Conservation (phyloP, 257 asterid genomes). For the Nicotiana obtusifolia region DNA sequence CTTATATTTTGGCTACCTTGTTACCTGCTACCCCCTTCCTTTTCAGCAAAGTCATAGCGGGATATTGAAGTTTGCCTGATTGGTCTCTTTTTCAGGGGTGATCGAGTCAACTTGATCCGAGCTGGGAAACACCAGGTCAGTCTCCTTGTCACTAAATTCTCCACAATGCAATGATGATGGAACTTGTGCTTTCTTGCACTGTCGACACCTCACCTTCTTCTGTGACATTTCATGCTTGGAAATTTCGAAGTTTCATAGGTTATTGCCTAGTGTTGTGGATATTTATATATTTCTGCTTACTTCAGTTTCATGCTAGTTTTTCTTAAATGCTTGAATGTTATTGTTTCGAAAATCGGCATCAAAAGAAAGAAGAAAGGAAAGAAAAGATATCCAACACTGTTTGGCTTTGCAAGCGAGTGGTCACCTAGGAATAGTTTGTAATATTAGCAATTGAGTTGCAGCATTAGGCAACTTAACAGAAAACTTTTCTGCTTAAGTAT, state of each 20-base stretch:
- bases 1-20: constrained; percentile 16
- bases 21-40: constrained; percentile 5
- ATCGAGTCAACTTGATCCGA: constrained; percentile 75
- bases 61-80: constrained; percentile 9
- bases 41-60: neutral
- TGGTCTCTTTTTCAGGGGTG: constrained; percentile 51
- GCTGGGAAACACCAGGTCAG: constrained; percentile 98
- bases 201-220: neutral
- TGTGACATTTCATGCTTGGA: neutral
- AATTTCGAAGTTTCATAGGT: neutral
- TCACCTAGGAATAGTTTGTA: neutral
- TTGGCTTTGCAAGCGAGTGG: neutral
- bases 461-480: neutral
- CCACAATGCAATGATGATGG: neutral
- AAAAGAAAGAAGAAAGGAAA: neutral
- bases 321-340: neutral
- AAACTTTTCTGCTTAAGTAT: neutral
- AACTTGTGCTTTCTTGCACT: neutral
- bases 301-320: neutral
- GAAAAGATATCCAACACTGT: neutral
- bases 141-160: constrained; percentile 13
- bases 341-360: neutral
- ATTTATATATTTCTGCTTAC: too few relatives aligned
- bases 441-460: neutral
- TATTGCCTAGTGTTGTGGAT: neutral